A percentile compares a stretch with the other conserved stretches of the same genome.
These are phyloP conservation scores for Echinosophora koreensis DNA, from an alignment of 306 rosid species.

Conservation along the genomic window DNA sequence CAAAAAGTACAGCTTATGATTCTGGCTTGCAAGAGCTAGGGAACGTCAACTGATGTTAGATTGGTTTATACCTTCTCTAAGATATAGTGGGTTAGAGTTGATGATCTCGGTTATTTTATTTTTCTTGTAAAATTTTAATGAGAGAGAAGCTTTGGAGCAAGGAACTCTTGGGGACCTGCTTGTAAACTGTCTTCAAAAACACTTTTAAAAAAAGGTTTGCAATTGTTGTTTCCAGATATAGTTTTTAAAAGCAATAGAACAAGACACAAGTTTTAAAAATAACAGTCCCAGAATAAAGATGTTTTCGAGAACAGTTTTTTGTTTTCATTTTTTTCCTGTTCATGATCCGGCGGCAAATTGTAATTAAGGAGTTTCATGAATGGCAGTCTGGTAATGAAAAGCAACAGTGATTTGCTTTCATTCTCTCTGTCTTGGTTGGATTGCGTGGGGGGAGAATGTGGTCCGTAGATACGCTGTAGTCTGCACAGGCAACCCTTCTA, in stretches of 20 bases:
- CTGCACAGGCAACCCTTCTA: background rate
- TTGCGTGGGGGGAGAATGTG: constrained; percentile 8
- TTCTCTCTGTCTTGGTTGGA: constrained; percentile 18
- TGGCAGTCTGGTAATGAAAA: too few relatives aligned
- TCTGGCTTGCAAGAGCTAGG: background rate
- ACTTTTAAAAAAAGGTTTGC: background rate
- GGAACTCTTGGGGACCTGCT: background rate
- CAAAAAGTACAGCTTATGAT: background rate
- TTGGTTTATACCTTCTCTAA: background rate
- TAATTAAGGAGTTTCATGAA: too few relatives aligned
- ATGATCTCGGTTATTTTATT: background rate
- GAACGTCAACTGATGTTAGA: background rate
- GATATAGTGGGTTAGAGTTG: background rate
- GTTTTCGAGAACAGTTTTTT: background rate
- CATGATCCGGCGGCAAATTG: background rate
- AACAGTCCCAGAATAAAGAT: too few relatives aligned
- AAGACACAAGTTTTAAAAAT: background rate
- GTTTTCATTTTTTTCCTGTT: background rate
- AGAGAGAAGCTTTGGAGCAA: constrained; percentile 14
- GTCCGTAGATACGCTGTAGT: background rate
- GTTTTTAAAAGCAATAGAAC: constrained; percentile 3
- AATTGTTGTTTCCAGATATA: background rate
- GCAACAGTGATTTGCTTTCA: too few relatives aligned
- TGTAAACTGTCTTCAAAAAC: background rate
- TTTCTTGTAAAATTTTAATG: background rate